Base-by-base conservation (phyloP, 2,329 filamentous ascomycete species). In the Aspergillus aculeatinus region DNA sequence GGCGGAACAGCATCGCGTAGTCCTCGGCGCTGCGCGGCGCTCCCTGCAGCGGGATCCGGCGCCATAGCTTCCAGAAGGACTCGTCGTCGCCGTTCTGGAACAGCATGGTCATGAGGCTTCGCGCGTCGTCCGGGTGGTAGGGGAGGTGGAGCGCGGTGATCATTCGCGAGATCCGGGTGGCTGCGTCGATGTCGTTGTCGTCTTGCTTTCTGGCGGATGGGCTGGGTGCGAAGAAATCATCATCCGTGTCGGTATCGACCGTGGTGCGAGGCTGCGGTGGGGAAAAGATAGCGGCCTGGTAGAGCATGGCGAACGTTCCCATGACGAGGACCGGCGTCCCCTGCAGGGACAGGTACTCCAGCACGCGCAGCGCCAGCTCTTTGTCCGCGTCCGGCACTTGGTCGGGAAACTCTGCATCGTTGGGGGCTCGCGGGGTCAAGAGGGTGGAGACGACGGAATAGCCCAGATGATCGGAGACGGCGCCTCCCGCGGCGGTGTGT, bases 1-100 rank as follows among this genome's bases (percentile, higher is more conserved):
- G 69, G 14, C 71, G 64, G 68, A 85, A 88, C 27, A 87, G 75
- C 35, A 82, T 74, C 3, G 76, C 72, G 68, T 90, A 91, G 63
- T 88, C 77, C 16, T 70, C 69, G n/a, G 76, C 68, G 0, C 82
- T 81, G 21, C 87, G 83, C 1, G 78, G 66, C 9, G 73, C 69
- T 44, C 80, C 74, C 65, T 82, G 81, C 47, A 82, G 78, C 14
- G 86, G 75, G 4, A 85, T 80, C 58, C 81, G 78, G 57, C 81
- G 81, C 80, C 88, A 90, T 10, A 81, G 69, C 21, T 84, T 79
- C 86, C 85, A 89, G 67, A 90, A 85, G 5, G 77, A 76, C 16
- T 80, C 71, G 80, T 85, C 88, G 64, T 86, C 76, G 19, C 70
- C 67, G 60, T 79, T 78, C 21, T 66, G 63, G 5, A 83, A 74